Base-by-base conservation (phyloP, 129 eudicot genomes). In the Lactuca sativa region DNA sequence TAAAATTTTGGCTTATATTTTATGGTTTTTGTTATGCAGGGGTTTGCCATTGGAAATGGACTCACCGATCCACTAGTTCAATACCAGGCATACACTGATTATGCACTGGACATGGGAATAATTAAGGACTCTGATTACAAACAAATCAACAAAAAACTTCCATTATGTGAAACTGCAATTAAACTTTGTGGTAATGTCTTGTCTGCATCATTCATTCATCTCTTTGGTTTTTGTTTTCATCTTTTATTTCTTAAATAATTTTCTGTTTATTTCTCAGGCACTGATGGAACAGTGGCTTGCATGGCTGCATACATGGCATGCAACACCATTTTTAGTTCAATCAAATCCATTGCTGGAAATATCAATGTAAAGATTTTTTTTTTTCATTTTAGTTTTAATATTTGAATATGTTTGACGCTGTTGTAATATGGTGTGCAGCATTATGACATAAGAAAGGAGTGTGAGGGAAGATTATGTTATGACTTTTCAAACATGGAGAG, bases 41-140 rank as follows among this genome's bases (percentile, higher is more conserved):
- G 99, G 59, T 95, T 95, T 76, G 97, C 99, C 70, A 95, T 95
- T 62, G 99, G 99, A 51, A 95, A 95, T 78, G 99, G 99, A 41
- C 96, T 95, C 60, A 95, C 99, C 10, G 76, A 95, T 76, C 99
- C 99, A 56, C 87, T 59, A 67, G 75, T 90, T 78, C 99, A 95
- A 68, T 95, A 95, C 86, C 80, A 53, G 54, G 99, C 97, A 37
- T 95, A 95, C 62, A 74, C 97, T 13, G 99, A 95, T 74, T 95
- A 87, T 84, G 99, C 99, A 33, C 71, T 87, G 37, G 96, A 95
- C 61, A 82, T 82, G 85, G 88, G 91, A 32, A 9, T 95, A 59
- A 82, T 95, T 62, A 76, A 74, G 70, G 79, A 90, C 18, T 36
- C 93, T 48, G 96, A 87, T 64, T 81, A 85, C 71, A 70, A 87